Percentiles rank a stretch among this genome's conserved stretches.
Conservation (phyloP, 305 asterid species). For the Fraxinus greggii region DNA sequence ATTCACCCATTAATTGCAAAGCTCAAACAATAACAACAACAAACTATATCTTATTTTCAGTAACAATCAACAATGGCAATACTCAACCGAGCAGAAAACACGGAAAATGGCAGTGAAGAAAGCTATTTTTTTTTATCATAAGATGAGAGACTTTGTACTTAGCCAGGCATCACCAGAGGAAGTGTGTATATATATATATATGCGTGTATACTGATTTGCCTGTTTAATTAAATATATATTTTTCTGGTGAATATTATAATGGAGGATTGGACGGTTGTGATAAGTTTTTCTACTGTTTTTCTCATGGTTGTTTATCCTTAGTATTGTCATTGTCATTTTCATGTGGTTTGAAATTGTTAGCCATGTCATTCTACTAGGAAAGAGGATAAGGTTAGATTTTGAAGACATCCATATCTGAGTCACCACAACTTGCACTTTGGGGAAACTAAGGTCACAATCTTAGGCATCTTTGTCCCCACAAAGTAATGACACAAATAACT, state of each 20-base stretch:
- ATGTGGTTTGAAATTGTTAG: slow-evolving; percentile 33
- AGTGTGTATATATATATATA: neutral
- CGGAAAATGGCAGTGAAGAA: neutral
- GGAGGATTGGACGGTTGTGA: neutral
- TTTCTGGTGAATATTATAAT: neutral
- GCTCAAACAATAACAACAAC: neutral
- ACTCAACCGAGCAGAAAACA: neutral
- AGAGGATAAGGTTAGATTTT: slow-evolving; percentile 48
- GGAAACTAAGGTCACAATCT: slow-evolving; percentile 22
- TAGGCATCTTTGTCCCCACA: slow-evolving; percentile 35
- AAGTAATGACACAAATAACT: slow-evolving; percentile 20
- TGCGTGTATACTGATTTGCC: neutral
- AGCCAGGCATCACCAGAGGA: neutral
- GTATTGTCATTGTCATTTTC: slow-evolving; percentile 24
- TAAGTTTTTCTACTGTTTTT: neutral
- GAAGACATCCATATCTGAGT: slow-evolving; percentile 56
- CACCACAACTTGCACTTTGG: slow-evolving; percentile 34
- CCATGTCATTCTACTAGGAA: slow-evolving; percentile 29
- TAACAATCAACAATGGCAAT: neutral
- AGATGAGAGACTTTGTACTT: neutral
- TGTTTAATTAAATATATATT: neutral
- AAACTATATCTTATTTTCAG: neutral
- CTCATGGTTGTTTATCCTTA: neutral
- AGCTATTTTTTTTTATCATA: neutral
- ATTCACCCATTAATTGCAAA: slow-evolving; percentile 1